Percentiles rank a stretch among this genome's conserved stretches.
These are phyloP conservation scores for Rhizophagus clarus DNA, from an alignment of 192 early-diverging fungal genomes.

Conservation along the genomic window DNA sequence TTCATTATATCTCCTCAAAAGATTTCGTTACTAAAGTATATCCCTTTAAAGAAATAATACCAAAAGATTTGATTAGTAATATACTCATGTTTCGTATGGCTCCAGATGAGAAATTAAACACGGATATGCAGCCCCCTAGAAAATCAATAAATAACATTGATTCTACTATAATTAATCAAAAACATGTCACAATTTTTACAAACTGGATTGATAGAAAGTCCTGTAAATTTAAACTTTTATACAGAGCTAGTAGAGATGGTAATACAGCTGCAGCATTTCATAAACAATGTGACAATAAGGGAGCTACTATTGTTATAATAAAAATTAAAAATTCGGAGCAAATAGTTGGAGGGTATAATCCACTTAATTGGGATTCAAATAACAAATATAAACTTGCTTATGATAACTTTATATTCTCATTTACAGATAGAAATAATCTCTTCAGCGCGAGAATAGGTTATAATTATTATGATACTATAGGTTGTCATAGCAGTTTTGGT, in stretches of 20 bases:
- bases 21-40: no score
- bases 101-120: neutral
- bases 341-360: slow-evolving; percentile 17
- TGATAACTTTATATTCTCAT: neutral
- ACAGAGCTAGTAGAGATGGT: neutral
- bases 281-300: neutral
- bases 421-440: neutral
- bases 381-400: no score
- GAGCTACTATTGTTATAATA: neutral
- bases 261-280: no score
- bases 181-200: neutral
- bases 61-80: neutral
- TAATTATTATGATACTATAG: neutral
- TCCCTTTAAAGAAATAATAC: neutral
- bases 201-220: neutral
- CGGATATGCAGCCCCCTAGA: neutral
- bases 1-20: no score
- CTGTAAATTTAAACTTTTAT: neutral
- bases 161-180: neutral
- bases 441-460: neutral
- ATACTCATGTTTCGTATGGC: neutral
- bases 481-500: neutral
- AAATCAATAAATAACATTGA: no score
- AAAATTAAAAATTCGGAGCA: neutral
- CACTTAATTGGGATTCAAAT: neutral